phyloP scores from a whole-genome alignment of 1,284 basidiomycete species.

The Jaminaea rosea region DNA sequence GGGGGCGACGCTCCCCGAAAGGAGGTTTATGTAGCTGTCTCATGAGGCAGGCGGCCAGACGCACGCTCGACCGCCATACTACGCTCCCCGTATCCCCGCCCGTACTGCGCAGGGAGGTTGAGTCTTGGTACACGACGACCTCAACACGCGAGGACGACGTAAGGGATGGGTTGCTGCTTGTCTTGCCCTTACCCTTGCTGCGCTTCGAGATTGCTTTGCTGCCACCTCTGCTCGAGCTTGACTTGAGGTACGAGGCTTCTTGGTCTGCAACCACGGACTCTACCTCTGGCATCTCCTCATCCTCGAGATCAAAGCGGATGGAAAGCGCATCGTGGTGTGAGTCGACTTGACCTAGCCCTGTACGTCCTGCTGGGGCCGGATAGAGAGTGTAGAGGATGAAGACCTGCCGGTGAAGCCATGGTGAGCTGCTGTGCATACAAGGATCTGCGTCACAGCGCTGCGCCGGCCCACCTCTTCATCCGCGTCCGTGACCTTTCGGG shows the following conservation, averaged over 20 bases:
- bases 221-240: not conserved
- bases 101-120: constrained; percentile 26
- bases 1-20: constrained; percentile 3
- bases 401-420: constrained; percentile 2
- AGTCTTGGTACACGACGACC: constrained; percentile 13
- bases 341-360: constrained; percentile 25
- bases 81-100: constrained; percentile 40
- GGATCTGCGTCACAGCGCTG: not conserved
- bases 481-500: constrained; percentile 7
- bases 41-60: constrained; percentile 1
- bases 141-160: not conserved
- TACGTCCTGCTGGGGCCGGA: constrained; percentile 1
- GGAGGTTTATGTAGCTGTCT: constrained; percentile 6
- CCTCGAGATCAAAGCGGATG: constrained; percentile 7
- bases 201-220: not conserved
- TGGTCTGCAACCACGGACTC: not conserved
- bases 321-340: constrained; percentile 12
- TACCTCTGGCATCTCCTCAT: not conserved
- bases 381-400: constrained; percentile 12
- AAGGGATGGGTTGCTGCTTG: not conserved
- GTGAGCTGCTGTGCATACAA: not conserved
- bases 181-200: not conserved
- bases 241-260: constrained; percentile 2
- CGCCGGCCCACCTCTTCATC: constrained; percentile 9
- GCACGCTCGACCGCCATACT: constrained; percentile 28